Percentiles rank a stretch among this genome's conserved stretches.
These are phyloP conservation scores for Uronychia binucleata DNA, from an alignment of 73 alveolate species.

Conservation along the genomic window DNA sequence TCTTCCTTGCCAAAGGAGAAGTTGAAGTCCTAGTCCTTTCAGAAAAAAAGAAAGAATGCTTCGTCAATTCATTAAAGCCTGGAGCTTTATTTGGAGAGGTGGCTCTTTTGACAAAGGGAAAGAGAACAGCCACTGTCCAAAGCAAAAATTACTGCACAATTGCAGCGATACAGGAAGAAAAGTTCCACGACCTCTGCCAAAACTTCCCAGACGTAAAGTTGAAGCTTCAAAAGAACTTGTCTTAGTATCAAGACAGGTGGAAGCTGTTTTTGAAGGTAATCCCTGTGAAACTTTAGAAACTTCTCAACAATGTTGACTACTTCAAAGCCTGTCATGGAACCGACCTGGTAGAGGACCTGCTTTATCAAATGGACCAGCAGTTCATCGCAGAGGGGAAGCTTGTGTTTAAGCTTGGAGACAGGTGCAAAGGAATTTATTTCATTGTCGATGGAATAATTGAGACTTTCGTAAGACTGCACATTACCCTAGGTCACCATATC, in stretches of 20 bases:
- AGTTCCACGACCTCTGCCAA: conserved; percentile 34
- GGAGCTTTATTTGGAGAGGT: conserved; percentile 84
- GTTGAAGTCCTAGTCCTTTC: conserved; percentile 21
- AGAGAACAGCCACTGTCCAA: conserved; percentile 82
- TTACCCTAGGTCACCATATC: not conserved
- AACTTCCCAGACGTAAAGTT: conserved; percentile 59
- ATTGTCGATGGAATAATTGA: conserved; percentile 35
- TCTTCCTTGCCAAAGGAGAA: conserved; percentile 43
- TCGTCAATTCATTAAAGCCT: conserved; percentile 28
- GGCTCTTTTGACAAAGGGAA: conserved; percentile 67
- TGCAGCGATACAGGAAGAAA: conserved; percentile 38
- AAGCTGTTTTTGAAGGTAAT: too few relatives aligned
- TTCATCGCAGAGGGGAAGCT: conserved; percentile 9
- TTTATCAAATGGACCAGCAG: conserved; percentile 7
- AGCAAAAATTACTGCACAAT: conserved; percentile 75
- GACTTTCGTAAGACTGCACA: conserved; percentile 2
- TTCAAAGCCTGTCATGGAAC: too few relatives aligned
- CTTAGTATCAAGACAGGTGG: too few relatives aligned
- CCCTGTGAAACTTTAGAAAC: not conserved
- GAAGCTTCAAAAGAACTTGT: too few relatives aligned
- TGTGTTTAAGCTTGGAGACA: not conserved
- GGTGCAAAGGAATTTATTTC: conserved; percentile 1
- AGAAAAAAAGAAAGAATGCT: conserved; percentile 14
- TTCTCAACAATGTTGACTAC: too few relatives aligned
- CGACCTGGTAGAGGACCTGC: conserved; percentile 23